Evolutionary conservation across 106 monocot genomes (phyloP).

Genomic region (Gastrodia elata): DNA sequence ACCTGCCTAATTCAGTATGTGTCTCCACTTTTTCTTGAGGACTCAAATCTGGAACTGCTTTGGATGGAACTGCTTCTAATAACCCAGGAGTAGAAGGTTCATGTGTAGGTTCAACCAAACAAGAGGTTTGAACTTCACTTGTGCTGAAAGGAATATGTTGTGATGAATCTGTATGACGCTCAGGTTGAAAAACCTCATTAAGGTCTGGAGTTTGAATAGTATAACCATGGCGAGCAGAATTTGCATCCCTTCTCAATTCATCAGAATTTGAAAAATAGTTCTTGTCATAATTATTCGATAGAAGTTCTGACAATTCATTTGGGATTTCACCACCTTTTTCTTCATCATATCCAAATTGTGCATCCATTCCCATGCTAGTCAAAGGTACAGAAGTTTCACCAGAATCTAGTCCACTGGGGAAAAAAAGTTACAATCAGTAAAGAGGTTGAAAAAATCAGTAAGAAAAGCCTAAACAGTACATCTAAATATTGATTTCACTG

Average conservation of each 20-base stretch:
- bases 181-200: slow-evolving; percentile 49
- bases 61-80: slow-evolving; percentile 49
- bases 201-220: slow-evolving; percentile 65
- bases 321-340: slow-evolving; percentile 18
- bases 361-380: slow-evolving; percentile 45
- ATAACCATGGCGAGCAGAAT: slow-evolving; percentile 31
- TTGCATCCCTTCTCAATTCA: slow-evolving; percentile 18
- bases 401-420: slow-evolving; percentile 30
- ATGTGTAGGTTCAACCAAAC: slow-evolving; percentile 40
- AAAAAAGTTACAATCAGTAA: slow-evolving; percentile 4
- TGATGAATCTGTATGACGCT: slow-evolving; percentile 25
- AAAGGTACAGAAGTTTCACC: slow-evolving; percentile 31
- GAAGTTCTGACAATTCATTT: slow-evolving; percentile 27
- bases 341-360: slow-evolving; percentile 22
- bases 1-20: slow-evolving; percentile 20
- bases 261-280: slow-evolving; percentile 7
- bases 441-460: too few species aligned
- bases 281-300: slow-evolving; percentile 11
- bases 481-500: neutral
- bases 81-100: slow-evolving; percentile 80
- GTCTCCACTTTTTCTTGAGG: slow-evolving; percentile 23
- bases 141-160: neutral
- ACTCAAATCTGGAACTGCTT: slow-evolving; percentile 33
- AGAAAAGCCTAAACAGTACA: neutral
- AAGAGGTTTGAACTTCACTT: neutral